These are phyloP conservation scores for Dendrobium chrysotoxum DNA, from an alignment of 106 monocot genomes.

Conservation along the genomic window DNA sequence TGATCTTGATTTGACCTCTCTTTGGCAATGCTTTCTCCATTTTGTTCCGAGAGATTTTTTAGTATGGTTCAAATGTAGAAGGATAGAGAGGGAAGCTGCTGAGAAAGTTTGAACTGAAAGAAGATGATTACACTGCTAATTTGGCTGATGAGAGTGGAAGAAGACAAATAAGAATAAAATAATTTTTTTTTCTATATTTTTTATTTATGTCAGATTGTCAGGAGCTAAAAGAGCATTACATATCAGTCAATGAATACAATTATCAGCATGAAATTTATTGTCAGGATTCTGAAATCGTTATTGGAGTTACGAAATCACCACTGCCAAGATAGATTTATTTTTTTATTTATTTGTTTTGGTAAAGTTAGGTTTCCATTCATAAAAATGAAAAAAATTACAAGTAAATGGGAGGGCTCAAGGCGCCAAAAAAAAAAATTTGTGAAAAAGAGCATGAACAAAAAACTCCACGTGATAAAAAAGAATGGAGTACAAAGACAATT, in stretches of 20 bases:
- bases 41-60: neutral
- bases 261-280: neutral
- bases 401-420: too few species aligned
- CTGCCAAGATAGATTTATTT: neutral
- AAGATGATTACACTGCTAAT: neutral
- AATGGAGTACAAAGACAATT: too few species aligned
- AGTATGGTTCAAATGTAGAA: neutral
- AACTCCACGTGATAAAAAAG: too few species aligned
- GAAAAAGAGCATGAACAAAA: too few species aligned
- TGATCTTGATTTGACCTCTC: slow-evolving; percentile 9
- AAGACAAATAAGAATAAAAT: neutral
- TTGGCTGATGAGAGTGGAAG: neutral
- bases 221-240: neutral
- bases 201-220: neutral
- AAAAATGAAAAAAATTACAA: too few species aligned
- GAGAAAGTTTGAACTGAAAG: neutral
- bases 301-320: neutral
- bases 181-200: neutral
- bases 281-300: neutral
- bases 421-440: too few species aligned
- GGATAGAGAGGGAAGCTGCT: neutral
- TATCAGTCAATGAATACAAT: neutral
- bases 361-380: too few species aligned
- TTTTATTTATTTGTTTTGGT: neutral
- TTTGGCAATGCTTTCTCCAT: slow-evolving; percentile 2